phyloP scores from a whole-genome alignment of 495 filamentous ascomycete genomes.

The Penicillium goetzii region DNA sequence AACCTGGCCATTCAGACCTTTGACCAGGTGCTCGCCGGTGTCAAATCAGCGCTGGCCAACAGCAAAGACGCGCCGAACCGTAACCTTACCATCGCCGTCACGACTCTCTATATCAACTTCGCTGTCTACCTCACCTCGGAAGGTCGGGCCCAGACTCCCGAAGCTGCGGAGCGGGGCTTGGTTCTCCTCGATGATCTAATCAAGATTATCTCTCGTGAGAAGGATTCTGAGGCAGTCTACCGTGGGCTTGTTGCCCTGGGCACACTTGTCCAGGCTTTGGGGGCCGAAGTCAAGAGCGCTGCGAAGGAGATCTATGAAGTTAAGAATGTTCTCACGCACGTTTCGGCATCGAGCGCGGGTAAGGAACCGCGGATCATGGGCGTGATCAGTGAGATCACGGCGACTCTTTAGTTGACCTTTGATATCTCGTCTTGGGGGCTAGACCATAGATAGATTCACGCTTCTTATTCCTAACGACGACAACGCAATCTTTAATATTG shows the following conservation, averaged over 20 bases:
- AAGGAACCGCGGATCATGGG: constrained; percentile 56
- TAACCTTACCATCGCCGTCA: constrained; percentile 79
- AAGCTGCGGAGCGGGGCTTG: constrained; percentile 60
- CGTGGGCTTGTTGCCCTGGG: constrained; percentile 81
- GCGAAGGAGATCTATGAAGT: constrained; percentile 55
- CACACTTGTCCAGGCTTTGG: constrained; percentile 60
- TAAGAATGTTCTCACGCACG: constrained; percentile 37
- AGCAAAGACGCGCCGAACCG: constrained; percentile 62
- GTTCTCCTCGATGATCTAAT: constrained; percentile 65
- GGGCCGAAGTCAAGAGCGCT: constrained; percentile 52
- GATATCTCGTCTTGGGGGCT: constrained; percentile 7
- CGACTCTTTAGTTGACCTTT: constrained; percentile 30
- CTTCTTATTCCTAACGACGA: constrained; percentile 30
- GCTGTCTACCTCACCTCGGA: constrained; percentile 61
- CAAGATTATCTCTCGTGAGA: constrained; percentile 62
- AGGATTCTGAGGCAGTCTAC: constrained; percentile 82
- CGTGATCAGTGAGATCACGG: constrained; percentile 51
- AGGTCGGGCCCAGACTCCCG: constrained; percentile 35
- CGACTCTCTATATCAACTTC: constrained; percentile 86
- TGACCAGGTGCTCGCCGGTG: constrained; percentile 57
- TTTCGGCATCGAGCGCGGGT: constrained; percentile 40
- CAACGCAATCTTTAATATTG: constrained; percentile 21
- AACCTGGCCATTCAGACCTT: constrained; percentile 61
- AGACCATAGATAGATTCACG: constrained; percentile 24
- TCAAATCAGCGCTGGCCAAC: constrained; percentile 49